Evolutionary conservation across 228 moss, liverwort and hornwort species (phyloP), one percentile per base, ranked within the genome.

Genomic region (Sphagnum fallax): DNA sequence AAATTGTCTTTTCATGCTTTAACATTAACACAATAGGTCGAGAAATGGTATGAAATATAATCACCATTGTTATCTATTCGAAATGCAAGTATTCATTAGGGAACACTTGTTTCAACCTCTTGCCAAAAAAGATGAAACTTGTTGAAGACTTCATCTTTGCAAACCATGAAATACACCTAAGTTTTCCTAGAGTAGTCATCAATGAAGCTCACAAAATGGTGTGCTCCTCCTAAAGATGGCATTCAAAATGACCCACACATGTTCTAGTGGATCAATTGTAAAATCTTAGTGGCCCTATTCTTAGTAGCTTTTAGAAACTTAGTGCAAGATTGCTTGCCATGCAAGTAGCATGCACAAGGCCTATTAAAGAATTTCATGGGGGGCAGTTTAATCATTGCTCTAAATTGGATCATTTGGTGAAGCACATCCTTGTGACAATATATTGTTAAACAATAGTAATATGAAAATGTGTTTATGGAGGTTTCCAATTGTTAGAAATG

Each of bases 11-110:
- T 4, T 16, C 4, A 76, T 67, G 16, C 4, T 32, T 57, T 66
- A 65, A 57, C 16, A 6, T 1, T 5, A 4, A 48, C n/a, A 53
- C 52, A 67, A 64, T 15, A 67, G 7, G 0, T 16, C 3, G 0
- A 52, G 9, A 71, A 66, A 4, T 47, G 52, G 11, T 51, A 48
- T 13, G 71, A 77, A 10, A 70, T n/a, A 65, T 63, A 75, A 64
- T 75, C 70, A 0, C 68, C 72, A 1, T 61, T 63, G 57, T 68
- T 67, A 57, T 72, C 67, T 13, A 3, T 15, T 5, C 52, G 48
- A 48, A 70, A n/a, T 5, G 47, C 12, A 49, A 53, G 47, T 49
- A 65, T 47, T 32, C 32, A 32, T 32, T 32, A 32, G 1, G 32
- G 32, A 32, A 32, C 32, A 32, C 1, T 1, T 1, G 11, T 63